These are phyloP conservation scores for Phaffomyces antillensis DNA, from an alignment of 805 yeast genomes.

Conservation along the genomic window DNA sequence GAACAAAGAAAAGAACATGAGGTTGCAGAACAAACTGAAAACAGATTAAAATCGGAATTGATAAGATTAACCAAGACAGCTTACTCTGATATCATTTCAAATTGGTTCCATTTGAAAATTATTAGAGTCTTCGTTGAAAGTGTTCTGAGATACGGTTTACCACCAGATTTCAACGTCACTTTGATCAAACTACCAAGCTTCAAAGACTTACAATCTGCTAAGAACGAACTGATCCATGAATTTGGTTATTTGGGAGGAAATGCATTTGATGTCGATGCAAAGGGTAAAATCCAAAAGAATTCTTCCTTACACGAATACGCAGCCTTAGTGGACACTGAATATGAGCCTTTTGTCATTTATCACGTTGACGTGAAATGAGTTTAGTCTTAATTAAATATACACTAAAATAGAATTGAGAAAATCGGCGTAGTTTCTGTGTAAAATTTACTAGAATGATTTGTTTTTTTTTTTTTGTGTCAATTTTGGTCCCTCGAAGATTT, in stretches of 20 bases:
- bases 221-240: constrained; percentile 59
- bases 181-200: constrained; percentile 38
- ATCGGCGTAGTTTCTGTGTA: background rate
- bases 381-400: background rate
- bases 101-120: constrained; percentile 87
- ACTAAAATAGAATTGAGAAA: background rate
- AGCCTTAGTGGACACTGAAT: constrained; percentile 86
- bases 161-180: constrained; percentile 73
- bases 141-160: constrained; percentile 92
- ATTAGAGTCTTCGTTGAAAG: constrained; percentile 87
- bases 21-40: constrained; percentile 67
- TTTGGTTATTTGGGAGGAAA: constrained; percentile 91
- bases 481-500: too few relatives aligned
- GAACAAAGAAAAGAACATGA: constrained; percentile 74
- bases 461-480: background rate
- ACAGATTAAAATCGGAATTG: constrained; percentile 65
- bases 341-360: constrained; percentile 92
- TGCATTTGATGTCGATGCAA: constrained; percentile 64
- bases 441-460: too few relatives aligned
- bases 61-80: constrained; percentile 82
- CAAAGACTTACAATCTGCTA: constrained; percentile 47
- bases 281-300: constrained; percentile 60
- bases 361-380: constrained; percentile 36
- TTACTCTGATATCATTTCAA: constrained; percentile 75
- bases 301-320: constrained; percentile 76